phyloP scores from a whole-genome alignment of 306 rosid species.

The Quercus robur region DNA sequence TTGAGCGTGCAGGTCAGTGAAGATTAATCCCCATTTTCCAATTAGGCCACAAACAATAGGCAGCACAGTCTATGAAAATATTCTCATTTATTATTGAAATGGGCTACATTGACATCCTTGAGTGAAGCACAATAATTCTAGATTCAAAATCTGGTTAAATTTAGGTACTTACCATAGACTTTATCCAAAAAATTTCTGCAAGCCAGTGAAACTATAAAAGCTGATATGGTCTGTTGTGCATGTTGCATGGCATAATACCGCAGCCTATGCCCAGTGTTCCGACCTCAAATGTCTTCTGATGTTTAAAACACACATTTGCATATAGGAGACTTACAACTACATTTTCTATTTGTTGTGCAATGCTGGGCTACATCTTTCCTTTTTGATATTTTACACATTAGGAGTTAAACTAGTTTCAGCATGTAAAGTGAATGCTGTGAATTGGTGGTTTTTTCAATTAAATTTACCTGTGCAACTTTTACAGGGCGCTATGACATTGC shows the following conservation, averaged over 20 bases:
- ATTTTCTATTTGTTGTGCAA: too few relatives aligned
- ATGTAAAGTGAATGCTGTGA: neutral
- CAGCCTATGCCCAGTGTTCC: neutral
- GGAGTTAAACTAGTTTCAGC: neutral
- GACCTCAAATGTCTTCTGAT: neutral
- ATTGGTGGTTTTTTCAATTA: slow-evolving; percentile 1
- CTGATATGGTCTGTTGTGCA: too few relatives aligned
- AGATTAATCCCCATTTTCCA: slow-evolving; percentile 1
- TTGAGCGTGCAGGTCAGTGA: slow-evolving; percentile 85
- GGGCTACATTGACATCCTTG: neutral
- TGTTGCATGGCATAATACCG: neutral
- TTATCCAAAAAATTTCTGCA: too few relatives aligned
- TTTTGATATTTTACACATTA: neutral
- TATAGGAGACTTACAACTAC: too few relatives aligned
- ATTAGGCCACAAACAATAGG: neutral
- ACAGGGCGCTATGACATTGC: slow-evolving; percentile 88
- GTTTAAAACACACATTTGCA: too few relatives aligned
- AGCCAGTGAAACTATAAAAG: too few relatives aligned
- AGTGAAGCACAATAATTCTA: neutral
- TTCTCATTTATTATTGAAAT: neutral
- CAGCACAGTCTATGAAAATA: neutral
- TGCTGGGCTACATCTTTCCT: neutral
- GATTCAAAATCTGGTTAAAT: too few relatives aligned
- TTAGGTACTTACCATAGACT: neutral
- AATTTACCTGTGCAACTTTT: slow-evolving; percentile 8